Percentiles rank a stretch among this genome's conserved stretches.
Conservation (phyloP, 1,284 basidiomycete genomes). For the Ustilago curta region DNA sequence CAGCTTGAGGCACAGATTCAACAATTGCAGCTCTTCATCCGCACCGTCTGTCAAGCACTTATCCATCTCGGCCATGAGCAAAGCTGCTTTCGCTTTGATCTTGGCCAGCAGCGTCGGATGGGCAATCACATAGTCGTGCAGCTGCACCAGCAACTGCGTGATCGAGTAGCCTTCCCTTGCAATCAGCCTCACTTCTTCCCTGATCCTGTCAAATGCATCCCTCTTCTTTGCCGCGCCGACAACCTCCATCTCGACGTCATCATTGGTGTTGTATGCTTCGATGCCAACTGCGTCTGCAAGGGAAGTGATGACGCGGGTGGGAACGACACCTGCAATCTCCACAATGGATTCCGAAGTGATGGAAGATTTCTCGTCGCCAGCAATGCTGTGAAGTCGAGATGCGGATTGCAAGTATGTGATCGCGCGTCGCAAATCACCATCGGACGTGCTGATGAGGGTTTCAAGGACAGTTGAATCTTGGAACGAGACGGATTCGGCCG, state of each 20-base stretch:
- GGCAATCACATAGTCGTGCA: conserved; percentile 89
- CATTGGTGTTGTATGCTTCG: conserved; percentile 68
- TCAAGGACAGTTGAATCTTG: conserved; percentile 71
- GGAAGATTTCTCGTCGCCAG: conserved; percentile 30
- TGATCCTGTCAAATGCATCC: conserved; percentile 78
- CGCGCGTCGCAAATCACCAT: conserved; percentile 94
- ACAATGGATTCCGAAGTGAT: conserved; percentile 75
- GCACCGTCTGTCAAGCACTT: conserved; percentile 96
- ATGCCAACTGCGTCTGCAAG: conserved; percentile 83
- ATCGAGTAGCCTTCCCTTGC: conserved; percentile 92
- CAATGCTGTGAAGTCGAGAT: conserved; percentile 75
- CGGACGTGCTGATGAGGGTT: conserved; percentile 82
- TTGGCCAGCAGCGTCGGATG: conserved; percentile 83
- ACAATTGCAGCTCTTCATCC: conserved; percentile 95
- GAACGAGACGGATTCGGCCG: conserved; percentile 72
- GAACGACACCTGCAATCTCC: conserved; percentile 97
- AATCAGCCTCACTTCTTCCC: conserved; percentile 79
- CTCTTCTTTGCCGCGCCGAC: conserved; percentile 67
- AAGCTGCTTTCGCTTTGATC: conserved; percentile 84
- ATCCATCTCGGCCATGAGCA: conserved; percentile 93
- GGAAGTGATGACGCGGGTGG: conserved; percentile 77
- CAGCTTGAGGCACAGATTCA: conserved; percentile 85
- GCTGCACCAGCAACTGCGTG: conserved; percentile 87
- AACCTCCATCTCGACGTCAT: conserved; percentile 73
- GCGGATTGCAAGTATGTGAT: conserved; percentile 99